Base-by-base conservation (phyloP, 2,329 filamentous ascomycete genomes). In the Endoconidiophora laricicola region DNA sequence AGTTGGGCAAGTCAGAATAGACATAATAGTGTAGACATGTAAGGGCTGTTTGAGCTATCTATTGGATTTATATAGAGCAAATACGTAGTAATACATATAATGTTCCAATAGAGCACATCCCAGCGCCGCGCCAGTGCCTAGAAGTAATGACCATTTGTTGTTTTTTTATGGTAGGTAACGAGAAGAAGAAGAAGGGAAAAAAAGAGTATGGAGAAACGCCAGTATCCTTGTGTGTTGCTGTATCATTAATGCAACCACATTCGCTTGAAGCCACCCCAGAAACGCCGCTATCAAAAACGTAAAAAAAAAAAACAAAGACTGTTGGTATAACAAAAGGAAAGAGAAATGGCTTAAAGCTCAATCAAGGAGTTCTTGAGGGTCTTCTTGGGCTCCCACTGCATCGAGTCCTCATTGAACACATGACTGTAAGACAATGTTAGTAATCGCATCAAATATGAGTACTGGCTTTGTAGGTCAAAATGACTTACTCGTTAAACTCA, bases 401-500 rank as follows among this genome's bases (percentile, higher is more conserved):
- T 62, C 47, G 60, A 59, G 7, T 60, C 55, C 12, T 66, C 59
- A 20, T 69, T 60, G 47, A 71, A 72, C 6, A 61, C 57, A 49
- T 72, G 63, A 3, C 69, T 71, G 37, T 3, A 33, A 33, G 9
- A 37, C 23, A 14, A 1, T 3, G 16, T 5, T 18, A 51, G 60
- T 29, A 61, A 39, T 33, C 7, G 20, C 16, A 6, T n/a, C 7
- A 16, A 3, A 29, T 18, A 10, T 10, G 10, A 14, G 9, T 14
- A 29, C 5, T 18, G 12, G 9, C 12, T 33, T 33, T 3, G n/a
- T 4, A 55, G 9, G 20, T 37, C 2, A 22, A 14, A 4, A 29
- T 6, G 9, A 56, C 72, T 55, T 65, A 79, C 74, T 66, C 66
- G 53, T 76, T 63, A 54, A 66, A 79, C 3, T 73, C 62, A 0